These are phyloP conservation scores for Colletotrichum sp. DNA, from an alignment of 2,329 filamentous ascomycete genomes.

Conservation along the genomic window DNA sequence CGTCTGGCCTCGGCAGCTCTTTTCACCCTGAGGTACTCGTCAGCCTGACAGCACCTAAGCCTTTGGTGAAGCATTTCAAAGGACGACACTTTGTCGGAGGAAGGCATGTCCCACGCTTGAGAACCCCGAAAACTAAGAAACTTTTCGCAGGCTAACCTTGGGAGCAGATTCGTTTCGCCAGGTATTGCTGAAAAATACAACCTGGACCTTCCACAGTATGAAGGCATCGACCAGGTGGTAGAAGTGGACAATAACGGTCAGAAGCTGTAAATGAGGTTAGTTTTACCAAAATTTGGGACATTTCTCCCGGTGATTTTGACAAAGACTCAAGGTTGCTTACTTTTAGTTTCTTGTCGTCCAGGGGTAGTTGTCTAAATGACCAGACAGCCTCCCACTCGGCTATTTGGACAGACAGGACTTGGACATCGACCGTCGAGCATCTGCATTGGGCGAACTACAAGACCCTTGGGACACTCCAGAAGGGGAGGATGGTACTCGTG, in stretches of 20 bases:
- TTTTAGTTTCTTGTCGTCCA: not conserved
- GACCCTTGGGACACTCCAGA: constrained; percentile 51
- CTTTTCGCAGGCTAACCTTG: constrained; percentile 9
- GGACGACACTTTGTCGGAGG: constrained; percentile 94
- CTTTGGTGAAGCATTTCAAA: constrained; percentile 80
- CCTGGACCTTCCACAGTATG: constrained; percentile 81
- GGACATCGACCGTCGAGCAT: constrained; percentile 62
- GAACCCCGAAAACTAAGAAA: not conserved
- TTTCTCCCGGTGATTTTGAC: constrained; percentile 23
- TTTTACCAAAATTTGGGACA: not conserved
- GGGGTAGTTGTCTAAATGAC: constrained; percentile 47
- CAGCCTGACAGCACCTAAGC: constrained; percentile 93
- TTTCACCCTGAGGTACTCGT: constrained; percentile 85
- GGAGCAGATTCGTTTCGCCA: constrained; percentile 75
- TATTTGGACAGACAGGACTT: constrained; percentile 65
- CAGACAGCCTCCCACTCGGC: constrained; percentile 58
- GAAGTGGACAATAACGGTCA: constrained; percentile 65
- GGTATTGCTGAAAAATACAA: constrained; percentile 84
- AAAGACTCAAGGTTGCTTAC: not conserved
- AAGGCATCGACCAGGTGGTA: constrained; percentile 87
- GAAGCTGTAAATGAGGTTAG: constrained; percentile 51
- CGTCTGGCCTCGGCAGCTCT: constrained; percentile 74
- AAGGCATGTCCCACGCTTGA: constrained; percentile 53
- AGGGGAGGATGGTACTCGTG: constrained; percentile 54
- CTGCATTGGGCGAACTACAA: constrained; percentile 39